phyloP scores from a whole-genome alignment of 306 rosid species.

The Cyamopsis tetragonoloba region DNA sequence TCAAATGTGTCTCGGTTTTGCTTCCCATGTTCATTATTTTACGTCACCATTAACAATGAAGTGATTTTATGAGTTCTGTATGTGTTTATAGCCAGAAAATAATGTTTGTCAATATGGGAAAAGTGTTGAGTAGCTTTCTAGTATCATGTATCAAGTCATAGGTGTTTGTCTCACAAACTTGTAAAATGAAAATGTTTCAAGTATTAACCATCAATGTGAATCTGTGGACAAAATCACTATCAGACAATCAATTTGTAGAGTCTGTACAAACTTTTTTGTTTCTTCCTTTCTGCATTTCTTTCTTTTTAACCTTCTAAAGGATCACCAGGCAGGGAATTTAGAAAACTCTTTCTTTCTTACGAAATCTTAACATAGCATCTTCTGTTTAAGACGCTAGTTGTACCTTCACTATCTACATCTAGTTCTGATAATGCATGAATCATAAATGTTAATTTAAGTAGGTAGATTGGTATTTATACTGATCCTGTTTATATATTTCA shows the following conservation, averaged over 20 bases:
- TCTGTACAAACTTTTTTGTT: not conserved
- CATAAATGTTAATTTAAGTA: not conserved
- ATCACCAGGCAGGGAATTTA: not conserved
- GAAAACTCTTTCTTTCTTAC: not conserved
- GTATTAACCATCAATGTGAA: not conserved
- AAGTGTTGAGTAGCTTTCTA: not conserved
- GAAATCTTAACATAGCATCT: not conserved
- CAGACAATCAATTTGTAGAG: not conserved
- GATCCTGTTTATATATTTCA: not conserved
- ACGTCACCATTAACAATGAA: not conserved
- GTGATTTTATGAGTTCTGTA: not conserved
- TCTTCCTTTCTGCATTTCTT: not conserved
- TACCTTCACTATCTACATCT: not conserved
- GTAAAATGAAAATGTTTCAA: not conserved
- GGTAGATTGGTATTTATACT: not conserved
- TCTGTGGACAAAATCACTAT: not conserved
- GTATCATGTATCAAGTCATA: not conserved
- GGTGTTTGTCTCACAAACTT: not conserved
- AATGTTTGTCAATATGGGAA: not conserved
- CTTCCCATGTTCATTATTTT: not conserved
- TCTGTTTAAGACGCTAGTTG: not conserved
- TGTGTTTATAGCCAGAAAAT: not conserved
- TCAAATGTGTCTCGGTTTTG: not conserved
- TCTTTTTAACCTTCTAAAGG: not conserved
- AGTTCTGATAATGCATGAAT: not conserved